phyloP scores from a whole-genome alignment of 306 rosid species.

The Gleditsia sinensis region DNA sequence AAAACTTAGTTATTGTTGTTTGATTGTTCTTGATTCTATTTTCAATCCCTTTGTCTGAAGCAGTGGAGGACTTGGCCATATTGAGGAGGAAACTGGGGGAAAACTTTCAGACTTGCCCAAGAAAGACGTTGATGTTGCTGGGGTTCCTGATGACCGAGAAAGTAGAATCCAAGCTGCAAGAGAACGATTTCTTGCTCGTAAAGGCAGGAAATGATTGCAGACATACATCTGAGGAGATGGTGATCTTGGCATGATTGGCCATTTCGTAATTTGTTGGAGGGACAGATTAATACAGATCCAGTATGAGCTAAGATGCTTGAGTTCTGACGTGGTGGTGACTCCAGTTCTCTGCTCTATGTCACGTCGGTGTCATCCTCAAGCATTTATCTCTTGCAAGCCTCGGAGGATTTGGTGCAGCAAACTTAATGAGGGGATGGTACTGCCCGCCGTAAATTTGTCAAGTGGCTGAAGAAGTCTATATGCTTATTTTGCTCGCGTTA shows the following conservation, averaged over 20 bases:
- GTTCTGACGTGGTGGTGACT: background rate
- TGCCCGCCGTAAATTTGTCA: background rate
- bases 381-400: constrained; percentile 6
- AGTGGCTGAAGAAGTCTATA: background rate
- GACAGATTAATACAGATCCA: constrained; percentile 4
- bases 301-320: constrained; percentile 13
- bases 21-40: constrained; percentile 33
- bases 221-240: constrained; percentile 26
- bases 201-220: constrained; percentile 60
- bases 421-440: background rate
- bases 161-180: constrained; percentile 81
- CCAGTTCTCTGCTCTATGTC: constrained; percentile 25
- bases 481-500: background rate
- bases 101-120: constrained; percentile 50
- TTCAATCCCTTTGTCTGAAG: constrained; percentile 41
- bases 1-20: no score
- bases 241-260: constrained; percentile 9
- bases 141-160: constrained; percentile 51
- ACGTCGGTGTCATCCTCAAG: constrained; percentile 28
- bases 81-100: constrained; percentile 50
- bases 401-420: background rate
- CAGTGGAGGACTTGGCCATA: constrained; percentile 68
- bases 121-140: constrained; percentile 46
- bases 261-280: constrained; percentile 17
- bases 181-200: constrained; percentile 86